Evolutionary conservation across 164 flowering plant species (phyloP), one percentile per base, ranked within the genome.

Genomic region (Stephania cephalantha): DNA sequence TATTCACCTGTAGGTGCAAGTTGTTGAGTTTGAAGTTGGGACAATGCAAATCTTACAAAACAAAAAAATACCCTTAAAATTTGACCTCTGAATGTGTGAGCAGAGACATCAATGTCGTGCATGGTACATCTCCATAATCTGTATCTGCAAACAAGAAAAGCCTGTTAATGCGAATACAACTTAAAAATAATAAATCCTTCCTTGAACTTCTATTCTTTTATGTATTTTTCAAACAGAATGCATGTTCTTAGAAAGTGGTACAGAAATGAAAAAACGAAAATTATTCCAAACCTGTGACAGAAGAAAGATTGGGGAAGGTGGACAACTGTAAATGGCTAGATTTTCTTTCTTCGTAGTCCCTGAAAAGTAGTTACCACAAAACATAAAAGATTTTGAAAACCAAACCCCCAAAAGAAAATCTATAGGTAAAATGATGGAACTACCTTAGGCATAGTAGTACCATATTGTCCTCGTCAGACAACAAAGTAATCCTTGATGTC

Each of bases 291-390:
- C 97, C 95, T 86, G 98, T 88, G 68, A 89, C 20, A 8, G 17
- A 74, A 69, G 89, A 85, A 70, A 86, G 84, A 83, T 84, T 53
- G 25, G 90, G 90, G 73, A 86, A 88, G 82, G 88, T 67, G 58
- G 85, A 80, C 48, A 72, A 78, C 13, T 95, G 93, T 84, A 89
- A 79, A 70, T 84, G 80, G 6, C 81, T 84, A 78, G 69, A 77
- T 69, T 82, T 30, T 15, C 96, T 83, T 46, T 82, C 82, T 15
- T 80, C 74, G 71, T 77, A 86, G 11, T 22, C 63, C 79, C 94
- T 88, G 46, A 11, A 50, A 15, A 18, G 42, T 35, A 35, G 42
- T 44, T 45, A 50, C 13, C 9, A 48, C 42, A 35, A 35, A 35
- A 35, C 42, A 35, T 35, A 4, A 2, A 35, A 35, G 42, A 35